A percentile compares a stretch with the other conserved stretches of the same genome.
Evolutionary conservation across 2,329 filamentous ascomycete genomes (phyloP).

Genomic region (Phialophora expanda): DNA sequence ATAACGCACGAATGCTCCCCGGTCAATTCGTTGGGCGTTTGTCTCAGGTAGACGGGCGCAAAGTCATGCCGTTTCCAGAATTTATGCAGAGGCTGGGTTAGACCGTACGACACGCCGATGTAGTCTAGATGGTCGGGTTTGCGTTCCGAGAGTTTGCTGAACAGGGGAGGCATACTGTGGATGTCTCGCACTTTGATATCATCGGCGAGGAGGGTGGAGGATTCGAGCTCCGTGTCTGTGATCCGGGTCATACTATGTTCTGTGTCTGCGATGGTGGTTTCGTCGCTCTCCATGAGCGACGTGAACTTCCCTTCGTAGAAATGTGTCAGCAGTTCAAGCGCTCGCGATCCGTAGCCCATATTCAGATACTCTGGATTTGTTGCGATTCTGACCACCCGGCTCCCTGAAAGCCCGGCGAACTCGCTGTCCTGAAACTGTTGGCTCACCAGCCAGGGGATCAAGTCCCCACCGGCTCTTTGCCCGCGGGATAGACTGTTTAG

Average conservation of each 20-base stretch:
- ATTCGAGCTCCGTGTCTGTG: slow-evolving; percentile 79
- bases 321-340: slow-evolving; percentile 82
- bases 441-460: slow-evolving; percentile 97
- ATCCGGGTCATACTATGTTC: slow-evolving; percentile 72
- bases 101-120: slow-evolving; percentile 90
- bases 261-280: slow-evolving; percentile 48
- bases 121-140: slow-evolving; percentile 84
- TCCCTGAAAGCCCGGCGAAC: slow-evolving; percentile 90
- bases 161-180: slow-evolving; percentile 88
- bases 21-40: slow-evolving; percentile 94
- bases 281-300: slow-evolving; percentile 72
- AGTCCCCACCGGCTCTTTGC: slow-evolving; percentile 84
- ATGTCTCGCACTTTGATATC: slow-evolving; percentile 90
- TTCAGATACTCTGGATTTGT: slow-evolving; percentile 91
- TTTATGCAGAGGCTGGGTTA: slow-evolving; percentile 84
- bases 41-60: slow-evolving; percentile 87
- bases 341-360: slow-evolving; percentile 93
- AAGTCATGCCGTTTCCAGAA: slow-evolving; percentile 95
- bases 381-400: slow-evolving; percentile 89
- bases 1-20: slow-evolving; percentile 98
- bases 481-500: slow-evolving; percentile 87
- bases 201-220: slow-evolving; percentile 78
- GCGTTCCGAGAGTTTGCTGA: slow-evolving; percentile 83
- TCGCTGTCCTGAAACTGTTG: slow-evolving; percentile 98
- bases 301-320: slow-evolving; percentile 96